These are phyloP conservation scores for Halenospora varia DNA, from an alignment of 495 filamentous ascomycete genomes.

Conservation along the genomic window DNA sequence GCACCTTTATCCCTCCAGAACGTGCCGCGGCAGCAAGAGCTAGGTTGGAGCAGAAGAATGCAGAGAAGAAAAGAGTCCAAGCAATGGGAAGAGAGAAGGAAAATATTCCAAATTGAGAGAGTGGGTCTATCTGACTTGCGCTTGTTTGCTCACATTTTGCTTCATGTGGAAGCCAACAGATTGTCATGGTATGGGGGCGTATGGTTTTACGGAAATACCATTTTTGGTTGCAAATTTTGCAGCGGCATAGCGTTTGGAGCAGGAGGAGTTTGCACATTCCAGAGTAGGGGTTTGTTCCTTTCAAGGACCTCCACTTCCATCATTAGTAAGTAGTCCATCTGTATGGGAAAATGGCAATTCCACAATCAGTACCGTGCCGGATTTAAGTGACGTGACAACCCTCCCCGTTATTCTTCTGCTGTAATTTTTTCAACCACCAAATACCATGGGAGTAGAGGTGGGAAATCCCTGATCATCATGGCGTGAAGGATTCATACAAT, in stretches of 20 bases:
- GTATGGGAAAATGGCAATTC: too few relatives aligned
- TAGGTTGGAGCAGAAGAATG: slow-evolving; percentile 53
- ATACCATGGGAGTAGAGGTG: too few relatives aligned
- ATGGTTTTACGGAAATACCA: background rate
- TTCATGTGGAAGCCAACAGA: background rate
- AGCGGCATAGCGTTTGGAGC: background rate
- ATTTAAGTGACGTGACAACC: too few relatives aligned
- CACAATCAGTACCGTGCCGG: background rate
- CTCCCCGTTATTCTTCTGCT: too few relatives aligned
- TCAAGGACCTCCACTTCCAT: background rate
- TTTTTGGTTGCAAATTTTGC: background rate
- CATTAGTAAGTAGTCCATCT: background rate
- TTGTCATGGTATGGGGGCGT: background rate
- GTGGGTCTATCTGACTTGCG: background rate
- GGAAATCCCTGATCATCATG: too few relatives aligned
- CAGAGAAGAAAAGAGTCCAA: slow-evolving; percentile 29
- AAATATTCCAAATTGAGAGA: slow-evolving; percentile 13
- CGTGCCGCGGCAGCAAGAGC: slow-evolving; percentile 59
- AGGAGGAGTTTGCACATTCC: background rate
- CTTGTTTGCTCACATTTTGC: background rate
- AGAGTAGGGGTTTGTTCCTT: background rate
- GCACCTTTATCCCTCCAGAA: slow-evolving; percentile 51
- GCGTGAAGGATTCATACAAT: too few relatives aligned
- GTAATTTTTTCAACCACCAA: too few relatives aligned
- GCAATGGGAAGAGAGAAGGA: slow-evolving; percentile 15